phyloP scores from a whole-genome alignment of 768 basidiomycete genomes.

The Amanita polypyramis region DNA sequence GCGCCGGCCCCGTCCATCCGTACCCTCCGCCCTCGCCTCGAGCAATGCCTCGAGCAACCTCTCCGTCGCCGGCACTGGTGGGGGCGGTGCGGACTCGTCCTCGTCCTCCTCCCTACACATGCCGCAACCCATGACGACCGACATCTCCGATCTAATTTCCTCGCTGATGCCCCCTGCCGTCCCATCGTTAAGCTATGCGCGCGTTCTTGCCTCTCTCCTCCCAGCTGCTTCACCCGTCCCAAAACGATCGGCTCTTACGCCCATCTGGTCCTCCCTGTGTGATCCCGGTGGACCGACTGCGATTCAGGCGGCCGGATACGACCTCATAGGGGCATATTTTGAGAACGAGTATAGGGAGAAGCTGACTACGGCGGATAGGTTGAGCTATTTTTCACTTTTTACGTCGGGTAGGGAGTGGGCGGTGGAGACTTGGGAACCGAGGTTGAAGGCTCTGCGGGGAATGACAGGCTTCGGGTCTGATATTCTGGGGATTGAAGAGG shows the following conservation, averaged over 20 bases:
- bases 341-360: slow-evolving; percentile 29
- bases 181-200: slow-evolving; percentile 56
- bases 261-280: slow-evolving; percentile 55
- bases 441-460: slow-evolving; percentile 56
- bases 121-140: slow-evolving; percentile 14
- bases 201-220: slow-evolving; percentile 43
- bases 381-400: slow-evolving; percentile 59
- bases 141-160: slow-evolving; percentile 31
- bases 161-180: slow-evolving; percentile 46
- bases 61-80: too few relatives aligned
- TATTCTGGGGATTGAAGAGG: slow-evolving; percentile 52
- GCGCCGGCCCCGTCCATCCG: not conserved
- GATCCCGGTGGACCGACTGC: slow-evolving; percentile 37
- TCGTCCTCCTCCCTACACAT: not conserved
- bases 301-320: slow-evolving; percentile 59
- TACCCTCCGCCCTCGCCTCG: not conserved
- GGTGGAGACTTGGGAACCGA: slow-evolving; percentile 60
- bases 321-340: slow-evolving; percentile 62
- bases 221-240: slow-evolving; percentile 46
- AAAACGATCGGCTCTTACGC: slow-evolving; percentile 38
- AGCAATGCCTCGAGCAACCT: too few relatives aligned
- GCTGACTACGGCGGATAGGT: slow-evolving; percentile 44
- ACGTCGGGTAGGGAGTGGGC: slow-evolving; percentile 21
- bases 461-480: slow-evolving; percentile 53
- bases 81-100: not conserved